Evolutionary conservation across 495 filamentous ascomycete species (phyloP).

Genomic region (Friedmanniomyces simplex): DNA sequence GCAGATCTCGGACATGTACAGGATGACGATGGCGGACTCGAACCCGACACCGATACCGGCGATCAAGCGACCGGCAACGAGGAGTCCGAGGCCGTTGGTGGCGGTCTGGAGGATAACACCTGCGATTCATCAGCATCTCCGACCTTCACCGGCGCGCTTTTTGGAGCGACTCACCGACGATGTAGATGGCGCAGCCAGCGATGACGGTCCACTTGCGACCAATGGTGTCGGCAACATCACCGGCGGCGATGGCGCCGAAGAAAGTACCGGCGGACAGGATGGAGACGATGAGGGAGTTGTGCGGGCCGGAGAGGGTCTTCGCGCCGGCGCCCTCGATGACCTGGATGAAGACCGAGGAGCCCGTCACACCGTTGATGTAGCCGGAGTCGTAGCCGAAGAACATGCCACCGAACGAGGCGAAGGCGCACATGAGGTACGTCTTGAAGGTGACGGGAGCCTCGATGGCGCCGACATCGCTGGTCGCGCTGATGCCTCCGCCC

Average conservation of each 20-base stretch:
- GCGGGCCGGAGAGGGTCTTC: conserved; percentile 19
- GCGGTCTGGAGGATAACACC: conserved; percentile 32
- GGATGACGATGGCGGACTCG: conserved; percentile 58
- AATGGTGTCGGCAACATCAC: conserved; percentile 31
- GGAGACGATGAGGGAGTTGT: conserved; percentile 28
- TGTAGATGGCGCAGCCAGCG: conserved; percentile 31
- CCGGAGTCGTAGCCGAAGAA: conserved; percentile 38
- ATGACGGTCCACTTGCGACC: conserved; percentile 33
- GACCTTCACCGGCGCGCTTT: background rate
- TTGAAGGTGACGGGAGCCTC: conserved; percentile 33
- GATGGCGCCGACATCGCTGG: conserved; percentile 30
- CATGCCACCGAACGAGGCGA: conserved; percentile 36
- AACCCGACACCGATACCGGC: conserved; percentile 77
- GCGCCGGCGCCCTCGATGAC: conserved; percentile 38
- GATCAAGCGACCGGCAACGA: conserved; percentile 68
- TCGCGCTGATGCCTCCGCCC: conserved; percentile 25
- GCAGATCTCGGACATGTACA: conserved; percentile 53
- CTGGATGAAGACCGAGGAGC: conserved; percentile 8
- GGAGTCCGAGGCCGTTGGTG: conserved; percentile 48
- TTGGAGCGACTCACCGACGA: conserved; percentile 23
- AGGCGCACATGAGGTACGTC: conserved; percentile 35
- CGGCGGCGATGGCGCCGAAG: conserved; percentile 35
- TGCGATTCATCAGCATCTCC: background rate
- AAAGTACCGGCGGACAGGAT: conserved; percentile 31
- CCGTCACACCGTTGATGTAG: conserved; percentile 34